Base-by-base conservation (phyloP, 106 monocot species). In the Narthecium ossifragum region DNA sequence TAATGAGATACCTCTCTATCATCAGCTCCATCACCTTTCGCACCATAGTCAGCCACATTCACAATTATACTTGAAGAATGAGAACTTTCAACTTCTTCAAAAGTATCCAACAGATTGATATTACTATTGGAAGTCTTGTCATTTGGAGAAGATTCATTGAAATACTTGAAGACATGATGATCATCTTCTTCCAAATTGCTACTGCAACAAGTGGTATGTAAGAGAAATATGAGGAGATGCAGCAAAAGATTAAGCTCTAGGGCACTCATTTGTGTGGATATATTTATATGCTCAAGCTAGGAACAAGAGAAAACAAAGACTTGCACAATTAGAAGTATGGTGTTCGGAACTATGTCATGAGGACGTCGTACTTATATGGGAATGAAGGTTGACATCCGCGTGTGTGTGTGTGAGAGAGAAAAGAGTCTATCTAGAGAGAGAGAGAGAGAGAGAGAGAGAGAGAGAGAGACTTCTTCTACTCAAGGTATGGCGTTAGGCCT, bases 1-100 rank as follows among this genome's bases (percentile, higher is more conserved):
- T 8, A 14, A 40, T 1, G 3, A 12, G 1, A 3, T 46, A 70
- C 70, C 70, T 70, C 31, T 14, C 40, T 70, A 31, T 61, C 61
- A 62, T 70, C 55, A 32, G 39, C 20, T 62, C 70, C 70, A 36
- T 62, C 62, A 25, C 70, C 62, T 21, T 52, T 62, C 2, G 61
- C 70, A 54, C 54, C 70, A 45, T 54, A 55, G 31, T 70, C 45
- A 17, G 17, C 39, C 9, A 70, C 70, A 55, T 62, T 55, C 31
- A 70, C 62, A 8, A 70, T 37, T 24, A 28, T 26, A 7, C 9
- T 2, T 2, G 2, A 30, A 2, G 2, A 2, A 11, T 12, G 8
- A 10, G 26, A 29, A 28, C 53, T 27, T 28, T 12, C 53, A 3
- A 49, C 20, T 49, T 49, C 6, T 2, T 23, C 49, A 3, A 22